Conservation (phyloP, 106 monocot species). For the Xerophyta viscosa region DNA sequence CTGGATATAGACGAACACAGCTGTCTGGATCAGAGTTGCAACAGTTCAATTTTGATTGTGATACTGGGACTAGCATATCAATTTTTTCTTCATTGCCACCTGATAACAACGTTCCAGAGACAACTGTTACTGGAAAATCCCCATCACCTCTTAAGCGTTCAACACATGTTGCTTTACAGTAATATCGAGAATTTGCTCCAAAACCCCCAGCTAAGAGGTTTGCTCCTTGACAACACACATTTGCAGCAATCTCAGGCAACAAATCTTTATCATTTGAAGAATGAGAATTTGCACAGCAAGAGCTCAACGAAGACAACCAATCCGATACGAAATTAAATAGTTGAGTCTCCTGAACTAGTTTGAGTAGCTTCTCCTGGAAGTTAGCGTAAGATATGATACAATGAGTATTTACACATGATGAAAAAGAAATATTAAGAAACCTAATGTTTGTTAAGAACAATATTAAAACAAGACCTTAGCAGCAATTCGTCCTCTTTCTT, state of each 20-base stretch:
- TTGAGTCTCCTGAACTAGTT: constrained; percentile 60
- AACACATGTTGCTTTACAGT: constrained; percentile 52
- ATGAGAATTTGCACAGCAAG: constrained; percentile 21
- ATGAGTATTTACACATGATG: not conserved
- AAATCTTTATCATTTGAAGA: constrained; percentile 20
- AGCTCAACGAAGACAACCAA: constrained; percentile 24
- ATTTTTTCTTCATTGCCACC: constrained; percentile 54
- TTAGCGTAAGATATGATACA: not conserved
- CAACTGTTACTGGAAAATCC: constrained; percentile 29
- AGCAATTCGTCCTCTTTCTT: constrained; percentile 78
- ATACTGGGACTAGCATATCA: constrained; percentile 67
- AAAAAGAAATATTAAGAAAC: not conserved
- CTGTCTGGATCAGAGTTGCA: constrained; percentile 19
- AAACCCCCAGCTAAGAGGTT: constrained; percentile 36
- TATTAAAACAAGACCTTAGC: constrained; percentile 43
- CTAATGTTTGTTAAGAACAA: constrained; percentile 3
- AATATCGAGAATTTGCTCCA: constrained; percentile 22
- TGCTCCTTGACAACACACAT: constrained; percentile 75
- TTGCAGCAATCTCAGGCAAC: constrained; percentile 58
- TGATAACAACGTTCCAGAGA: constrained; percentile 64
- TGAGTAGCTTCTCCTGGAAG: constrained; percentile 67
- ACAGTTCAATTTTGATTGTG: constrained; percentile 16
- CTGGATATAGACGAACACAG: constrained; percentile 37
- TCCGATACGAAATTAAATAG: constrained; percentile 59
- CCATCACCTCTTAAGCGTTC: constrained; percentile 35